Percentiles rank a stretch among this genome's conserved stretches.
These are phyloP conservation scores for Zea luxurians DNA, from an alignment of 176 grass and related monocot genomes.

Conservation along the genomic window DNA sequence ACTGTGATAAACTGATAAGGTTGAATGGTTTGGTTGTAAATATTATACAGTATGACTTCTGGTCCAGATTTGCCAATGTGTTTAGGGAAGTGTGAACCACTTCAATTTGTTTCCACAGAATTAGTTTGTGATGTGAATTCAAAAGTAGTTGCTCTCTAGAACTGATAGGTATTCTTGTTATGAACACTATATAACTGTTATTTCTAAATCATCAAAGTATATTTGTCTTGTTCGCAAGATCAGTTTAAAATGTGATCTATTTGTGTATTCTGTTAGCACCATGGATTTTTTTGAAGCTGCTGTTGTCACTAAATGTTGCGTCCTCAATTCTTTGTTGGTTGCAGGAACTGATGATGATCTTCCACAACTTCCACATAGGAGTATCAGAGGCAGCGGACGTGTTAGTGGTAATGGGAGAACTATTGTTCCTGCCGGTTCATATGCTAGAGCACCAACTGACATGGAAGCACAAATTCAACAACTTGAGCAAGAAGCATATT, in stretches of 20 bases:
- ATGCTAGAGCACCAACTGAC: constrained; percentile 56
- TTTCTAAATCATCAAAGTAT: constrained; percentile 3
- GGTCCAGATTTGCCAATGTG: not conserved
- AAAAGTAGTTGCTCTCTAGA: not conserved
- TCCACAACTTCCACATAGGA: constrained; percentile 60
- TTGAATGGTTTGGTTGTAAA: not conserved
- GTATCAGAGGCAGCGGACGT: constrained; percentile 60
- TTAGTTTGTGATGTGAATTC: not conserved
- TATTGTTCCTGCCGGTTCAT: constrained; percentile 50
- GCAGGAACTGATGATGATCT: constrained; percentile 95
- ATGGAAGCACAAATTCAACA: constrained; percentile 90
- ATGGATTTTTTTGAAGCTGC: constrained; percentile 7
- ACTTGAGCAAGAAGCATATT: constrained; percentile 96
- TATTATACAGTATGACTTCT: not conserved
- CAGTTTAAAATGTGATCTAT: not conserved
- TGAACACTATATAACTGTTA: not conserved
- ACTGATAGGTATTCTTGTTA: not conserved
- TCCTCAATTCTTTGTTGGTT: constrained; percentile 21
- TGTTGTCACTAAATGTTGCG: constrained; percentile 7
- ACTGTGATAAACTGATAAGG: not conserved
- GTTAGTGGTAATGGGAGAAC: constrained; percentile 79
- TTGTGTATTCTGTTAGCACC: constrained; percentile 19
- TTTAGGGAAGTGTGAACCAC: not conserved
- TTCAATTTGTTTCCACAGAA: not conserved
- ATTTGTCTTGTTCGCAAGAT: constrained; percentile 23